Evolutionary conservation across 805 yeast genomes (phyloP).

Genomic region (Metschnikowia lochheadii): DNA sequence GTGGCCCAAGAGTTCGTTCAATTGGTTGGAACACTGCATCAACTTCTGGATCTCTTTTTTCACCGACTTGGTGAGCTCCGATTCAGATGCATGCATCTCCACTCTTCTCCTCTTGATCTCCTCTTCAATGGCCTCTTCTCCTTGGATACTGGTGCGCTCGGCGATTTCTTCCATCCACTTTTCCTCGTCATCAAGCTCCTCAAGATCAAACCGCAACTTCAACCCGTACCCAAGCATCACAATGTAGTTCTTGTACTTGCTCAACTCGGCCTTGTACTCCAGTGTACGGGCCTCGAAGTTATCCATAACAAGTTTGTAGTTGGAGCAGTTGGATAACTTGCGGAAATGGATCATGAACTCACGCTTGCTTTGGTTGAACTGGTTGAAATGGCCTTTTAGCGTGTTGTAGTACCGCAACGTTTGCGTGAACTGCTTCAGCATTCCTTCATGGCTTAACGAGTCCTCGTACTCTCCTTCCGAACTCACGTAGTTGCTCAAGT

Average conservation of each 20-base stretch:
- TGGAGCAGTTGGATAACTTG: constrained; percentile 23
- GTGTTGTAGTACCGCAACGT: constrained; percentile 40
- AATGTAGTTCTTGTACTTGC: constrained; percentile 45
- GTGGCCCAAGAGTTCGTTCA: constrained; percentile 13
- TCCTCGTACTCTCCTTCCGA: constrained; percentile 19
- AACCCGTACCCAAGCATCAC: constrained; percentile 45
- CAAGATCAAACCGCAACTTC: constrained; percentile 41
- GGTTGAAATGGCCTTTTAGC: constrained; percentile 31
- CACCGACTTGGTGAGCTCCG: constrained; percentile 32
- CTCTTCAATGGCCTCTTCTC: constrained; percentile 7
- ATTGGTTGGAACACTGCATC: constrained; percentile 13
- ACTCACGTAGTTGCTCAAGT: constrained; percentile 30
- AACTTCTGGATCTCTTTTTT: constrained; percentile 29
- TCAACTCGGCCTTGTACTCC: constrained; percentile 43
- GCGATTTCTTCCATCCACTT: constrained; percentile 8
- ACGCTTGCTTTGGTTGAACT: constrained; percentile 27
- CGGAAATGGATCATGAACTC: constrained; percentile 31
- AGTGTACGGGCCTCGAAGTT: constrained; percentile 41
- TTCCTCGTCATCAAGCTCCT: constrained; percentile 24
- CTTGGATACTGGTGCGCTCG: constrained; percentile 2
- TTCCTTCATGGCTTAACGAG: constrained; percentile 28
- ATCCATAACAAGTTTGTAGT: constrained; percentile 31
- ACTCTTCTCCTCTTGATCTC: constrained; percentile 8
- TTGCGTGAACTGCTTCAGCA: constrained; percentile 42
- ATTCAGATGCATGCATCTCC: constrained; percentile 17